These are phyloP conservation scores for Mycena capillaripes DNA, from an alignment of 768 basidiomycete genomes.

Conservation along the genomic window DNA sequence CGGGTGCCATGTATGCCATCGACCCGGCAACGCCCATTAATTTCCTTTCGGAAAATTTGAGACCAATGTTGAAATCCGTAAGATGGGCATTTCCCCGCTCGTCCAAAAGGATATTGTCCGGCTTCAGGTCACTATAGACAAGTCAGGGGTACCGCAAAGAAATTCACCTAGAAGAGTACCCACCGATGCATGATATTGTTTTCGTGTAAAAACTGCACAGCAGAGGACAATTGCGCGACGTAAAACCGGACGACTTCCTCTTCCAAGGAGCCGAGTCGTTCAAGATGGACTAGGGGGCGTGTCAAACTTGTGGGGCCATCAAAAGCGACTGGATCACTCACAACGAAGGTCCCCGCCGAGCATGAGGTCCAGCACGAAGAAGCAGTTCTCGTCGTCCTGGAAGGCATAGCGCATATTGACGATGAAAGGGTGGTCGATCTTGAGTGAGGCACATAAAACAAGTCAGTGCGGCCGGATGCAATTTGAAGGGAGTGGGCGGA, in stretches of 20 bases:
- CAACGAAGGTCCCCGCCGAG: constrained; percentile 95
- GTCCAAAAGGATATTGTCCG: constrained; percentile 97
- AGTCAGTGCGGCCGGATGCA: constrained; percentile 37
- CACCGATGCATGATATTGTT: constrained; percentile 97
- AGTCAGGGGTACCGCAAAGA: constrained; percentile 38
- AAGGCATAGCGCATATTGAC: constrained; percentile 97
- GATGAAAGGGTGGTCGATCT: constrained; percentile 97
- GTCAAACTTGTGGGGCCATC: constrained; percentile 25
- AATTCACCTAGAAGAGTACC: constrained; percentile 44
- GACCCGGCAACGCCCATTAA: constrained; percentile 95
- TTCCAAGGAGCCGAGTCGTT: constrained; percentile 79
- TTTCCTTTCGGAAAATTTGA: constrained; percentile 92
- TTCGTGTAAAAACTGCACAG: constrained; percentile 91
- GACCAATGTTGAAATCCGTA: constrained; percentile 98
- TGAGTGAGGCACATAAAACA: constrained; percentile 9
- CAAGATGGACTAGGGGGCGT: constrained; percentile 80
- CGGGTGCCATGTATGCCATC: constrained; percentile 99
- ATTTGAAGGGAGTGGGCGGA: constrained; percentile 46
- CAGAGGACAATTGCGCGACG: constrained; percentile 90
- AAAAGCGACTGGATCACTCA: constrained; percentile 55
- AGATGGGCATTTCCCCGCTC: constrained; percentile 96
- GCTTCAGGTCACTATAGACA: constrained; percentile 87
- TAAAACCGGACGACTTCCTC: constrained; percentile 91
- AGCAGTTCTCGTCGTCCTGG: constrained; percentile 98
- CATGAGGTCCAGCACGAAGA: constrained; percentile 98